A percentile compares a stretch with the other conserved stretches of the same genome.
These are phyloP conservation scores for Phylloporus sp. DNA, from an alignment of 768 basidiomycete genomes.

Conservation along the genomic window DNA sequence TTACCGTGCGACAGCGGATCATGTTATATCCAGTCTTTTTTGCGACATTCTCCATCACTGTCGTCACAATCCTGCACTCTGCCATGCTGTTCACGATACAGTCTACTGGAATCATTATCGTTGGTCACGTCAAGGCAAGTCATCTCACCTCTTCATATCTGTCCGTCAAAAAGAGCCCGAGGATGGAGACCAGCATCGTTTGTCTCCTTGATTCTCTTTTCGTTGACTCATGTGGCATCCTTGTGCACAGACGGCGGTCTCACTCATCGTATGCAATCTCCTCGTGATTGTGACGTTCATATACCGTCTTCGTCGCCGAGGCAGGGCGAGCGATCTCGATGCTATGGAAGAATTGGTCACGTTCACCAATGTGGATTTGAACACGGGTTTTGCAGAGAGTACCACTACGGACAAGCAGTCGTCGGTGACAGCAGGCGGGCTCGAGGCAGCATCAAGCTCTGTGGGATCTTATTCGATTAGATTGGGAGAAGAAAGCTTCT, in stretches of 20 bases:
- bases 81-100: neutral
- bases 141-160: neutral
- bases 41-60: conserved; percentile 17
- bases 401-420: neutral
- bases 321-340: conserved; percentile 2
- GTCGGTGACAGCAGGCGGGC: neutral
- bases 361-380: conserved; percentile 17
- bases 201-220: no score
- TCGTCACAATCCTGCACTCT: conserved; percentile 18
- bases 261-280: conserved; percentile 24
- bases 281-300: conserved; percentile 24
- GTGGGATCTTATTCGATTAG: neutral
- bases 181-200: neutral
- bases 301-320: conserved; percentile 10
- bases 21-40: conserved; percentile 18
- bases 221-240: neutral
- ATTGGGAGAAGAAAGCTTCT: neutral
- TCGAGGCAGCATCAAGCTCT: neutral
- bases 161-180: no score
- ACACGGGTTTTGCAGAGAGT: neutral
- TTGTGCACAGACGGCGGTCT: conserved; percentile 16
- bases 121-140: conserved; percentile 24
- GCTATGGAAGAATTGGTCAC: neutral
- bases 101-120: conserved; percentile 7
- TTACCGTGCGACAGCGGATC: conserved; percentile 12